These are phyloP conservation scores for Plasmopara viticola DNA, from an alignment of 352 stramenopile species.

Conservation along the genomic window DNA sequence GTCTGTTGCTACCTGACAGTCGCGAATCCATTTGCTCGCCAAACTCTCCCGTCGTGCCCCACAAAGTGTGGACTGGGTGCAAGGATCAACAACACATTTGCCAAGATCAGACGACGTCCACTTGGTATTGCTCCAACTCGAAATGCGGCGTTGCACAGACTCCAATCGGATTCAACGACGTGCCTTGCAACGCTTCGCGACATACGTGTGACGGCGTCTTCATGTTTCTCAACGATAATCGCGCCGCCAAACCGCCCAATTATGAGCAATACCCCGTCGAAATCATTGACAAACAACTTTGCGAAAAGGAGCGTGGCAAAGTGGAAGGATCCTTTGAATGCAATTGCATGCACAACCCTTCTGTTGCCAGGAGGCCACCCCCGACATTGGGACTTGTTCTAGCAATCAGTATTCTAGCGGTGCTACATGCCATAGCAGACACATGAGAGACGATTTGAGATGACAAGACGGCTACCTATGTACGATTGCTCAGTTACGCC, in stretches of 20 bases:
- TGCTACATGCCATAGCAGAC: conserved; percentile 4
- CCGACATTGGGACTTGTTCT: conserved; percentile 6
- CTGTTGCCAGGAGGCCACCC: conserved; percentile 10
- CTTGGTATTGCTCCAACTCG: conserved; percentile 56
- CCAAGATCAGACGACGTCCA: conserved; percentile 22
- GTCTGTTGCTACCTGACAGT: conserved; percentile 48
- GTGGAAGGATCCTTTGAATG: conserved; percentile 35
- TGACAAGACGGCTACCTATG: conserved; percentile 21
- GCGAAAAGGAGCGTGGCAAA: conserved; percentile 24
- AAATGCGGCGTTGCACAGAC: conserved; percentile 36
- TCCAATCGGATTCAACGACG: conserved; percentile 50
- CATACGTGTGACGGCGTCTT: conserved; percentile 54
- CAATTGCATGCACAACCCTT: conserved; percentile 37
- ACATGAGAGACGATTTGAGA: conserved; percentile 12
- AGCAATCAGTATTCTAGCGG: conserved; percentile 8
- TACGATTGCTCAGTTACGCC: conserved; percentile 21
- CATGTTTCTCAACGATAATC: conserved; percentile 76
- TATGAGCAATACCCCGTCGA: conserved; percentile 66
- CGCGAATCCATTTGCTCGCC: conserved; percentile 52
- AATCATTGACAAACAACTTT: conserved; percentile 53
- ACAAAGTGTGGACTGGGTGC: conserved; percentile 53
- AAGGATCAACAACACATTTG: conserved; percentile 52
- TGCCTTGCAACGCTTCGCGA: conserved; percentile 43
- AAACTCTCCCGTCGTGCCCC: conserved; percentile 53
- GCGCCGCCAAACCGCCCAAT: conserved; percentile 63